These are phyloP conservation scores for Sporothrix curviconia DNA, from an alignment of 2,329 filamentous ascomycete genomes.

Conservation along the genomic window DNA sequence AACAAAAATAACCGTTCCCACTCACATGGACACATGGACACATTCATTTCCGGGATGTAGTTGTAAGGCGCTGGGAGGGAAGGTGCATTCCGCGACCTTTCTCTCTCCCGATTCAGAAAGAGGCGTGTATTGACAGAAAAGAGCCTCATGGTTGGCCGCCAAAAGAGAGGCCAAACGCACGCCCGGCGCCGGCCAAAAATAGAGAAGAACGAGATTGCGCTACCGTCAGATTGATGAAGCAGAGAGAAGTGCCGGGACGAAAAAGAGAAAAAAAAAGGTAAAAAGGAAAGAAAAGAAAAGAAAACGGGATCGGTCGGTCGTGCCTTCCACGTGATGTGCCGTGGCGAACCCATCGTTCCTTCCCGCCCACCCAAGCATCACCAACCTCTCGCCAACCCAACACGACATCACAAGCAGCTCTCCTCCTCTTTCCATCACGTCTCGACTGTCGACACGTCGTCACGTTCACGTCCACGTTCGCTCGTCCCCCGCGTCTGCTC, in stretches of 20 bases:
- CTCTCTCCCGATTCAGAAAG: neutral
- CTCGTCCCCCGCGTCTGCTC: neutral
- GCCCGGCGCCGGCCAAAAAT: neutral
- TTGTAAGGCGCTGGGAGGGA: neutral
- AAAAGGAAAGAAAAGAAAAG: neutral
- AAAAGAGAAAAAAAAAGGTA: neutral
- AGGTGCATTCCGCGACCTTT: neutral
- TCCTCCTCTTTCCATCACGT: too few species aligned
- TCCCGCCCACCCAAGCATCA: constrained; percentile 10
- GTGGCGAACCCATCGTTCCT: too few species aligned
- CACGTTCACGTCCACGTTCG: too few species aligned
- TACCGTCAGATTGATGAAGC: neutral
- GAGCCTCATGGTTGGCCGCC: neutral
- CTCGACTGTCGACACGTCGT: too few species aligned
- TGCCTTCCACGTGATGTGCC: too few species aligned
- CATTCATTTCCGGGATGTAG: neutral
- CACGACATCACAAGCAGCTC: neutral
- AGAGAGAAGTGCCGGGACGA: neutral
- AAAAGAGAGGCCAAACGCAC: neutral
- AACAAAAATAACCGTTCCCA: too few species aligned
- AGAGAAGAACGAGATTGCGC: neutral
- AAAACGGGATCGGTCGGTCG: neutral
- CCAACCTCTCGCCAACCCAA: constrained; percentile 1
- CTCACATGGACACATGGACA: too few species aligned
- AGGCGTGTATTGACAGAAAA: neutral